A percentile compares a stretch with the other conserved stretches of the same genome.
These are phyloP conservation scores for Tetrastigma voinierianum DNA, from an alignment of 164 flowering plant species.

Conservation along the genomic window DNA sequence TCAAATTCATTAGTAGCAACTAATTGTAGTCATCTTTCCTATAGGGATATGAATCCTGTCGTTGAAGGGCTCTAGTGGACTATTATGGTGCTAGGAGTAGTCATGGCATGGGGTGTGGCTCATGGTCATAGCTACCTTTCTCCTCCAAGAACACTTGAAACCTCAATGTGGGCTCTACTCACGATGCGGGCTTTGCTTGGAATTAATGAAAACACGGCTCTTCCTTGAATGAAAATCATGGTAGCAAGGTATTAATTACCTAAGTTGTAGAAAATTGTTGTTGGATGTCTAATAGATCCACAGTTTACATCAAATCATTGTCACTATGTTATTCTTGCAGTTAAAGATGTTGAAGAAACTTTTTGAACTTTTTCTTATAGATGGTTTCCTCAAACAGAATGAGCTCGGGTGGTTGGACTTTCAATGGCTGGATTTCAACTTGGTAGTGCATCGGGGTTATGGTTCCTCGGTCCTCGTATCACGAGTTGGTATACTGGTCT, in stretches of 20 bases:
- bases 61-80: slow-evolving; percentile 88
- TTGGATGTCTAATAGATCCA: background rate
- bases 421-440: slow-evolving; percentile 96
- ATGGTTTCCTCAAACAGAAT: slow-evolving; percentile 96
- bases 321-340: background rate
- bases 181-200: slow-evolving; percentile 75
- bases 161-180: slow-evolving; percentile 78
- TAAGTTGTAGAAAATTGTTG: background rate
- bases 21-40: slow-evolving; percentile 92
- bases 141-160: slow-evolving; percentile 91
- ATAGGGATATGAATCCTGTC: slow-evolving; percentile 96
- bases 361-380: slow-evolving; percentile 49
- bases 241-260: slow-evolving; percentile 61
- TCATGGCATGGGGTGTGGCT: slow-evolving; percentile 93
- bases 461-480: slow-evolving; percentile 94
- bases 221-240: slow-evolving; percentile 99
- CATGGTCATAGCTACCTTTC: slow-evolving; percentile 92
- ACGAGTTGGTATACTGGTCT: slow-evolving; percentile 78
- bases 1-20: slow-evolving; percentile 22
- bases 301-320: background rate
- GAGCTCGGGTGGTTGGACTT: slow-evolving; percentile 87
- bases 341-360: slow-evolving; percentile 12
- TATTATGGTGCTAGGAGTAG: slow-evolving; percentile 87
- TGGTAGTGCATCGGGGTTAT: slow-evolving; percentile 84
- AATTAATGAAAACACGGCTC: slow-evolving; percentile 92